Evolutionary conservation across 352 stramenopile species (phyloP).

Genomic region (Aphanomyces euteiches): DNA sequence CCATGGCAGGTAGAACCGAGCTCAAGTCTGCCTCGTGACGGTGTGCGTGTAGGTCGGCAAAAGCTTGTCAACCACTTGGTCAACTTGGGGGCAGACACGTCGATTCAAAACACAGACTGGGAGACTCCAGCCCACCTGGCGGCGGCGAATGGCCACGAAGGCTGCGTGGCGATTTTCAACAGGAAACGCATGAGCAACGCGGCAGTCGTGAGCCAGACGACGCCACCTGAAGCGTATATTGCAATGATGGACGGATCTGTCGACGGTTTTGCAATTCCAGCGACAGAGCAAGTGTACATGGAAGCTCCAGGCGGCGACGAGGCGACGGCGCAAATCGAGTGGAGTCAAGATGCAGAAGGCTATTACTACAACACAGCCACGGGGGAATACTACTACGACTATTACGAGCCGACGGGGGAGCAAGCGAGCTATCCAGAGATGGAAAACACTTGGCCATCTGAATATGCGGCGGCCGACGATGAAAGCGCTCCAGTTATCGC

Average conservation of each 20-base stretch:
- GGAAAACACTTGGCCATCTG: no score
- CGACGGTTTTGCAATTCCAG: background rate
- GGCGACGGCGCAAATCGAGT: background rate
- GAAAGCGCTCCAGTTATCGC: no score
- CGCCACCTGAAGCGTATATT: background rate
- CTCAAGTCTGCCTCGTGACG: background rate
- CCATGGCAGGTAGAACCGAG: background rate
- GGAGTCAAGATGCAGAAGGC: background rate
- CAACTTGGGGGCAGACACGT: constrained; percentile 10
- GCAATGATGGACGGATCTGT: background rate
- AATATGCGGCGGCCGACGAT: no score
- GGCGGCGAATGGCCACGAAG: background rate
- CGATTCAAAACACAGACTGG: constrained; percentile 19
- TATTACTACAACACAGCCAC: constrained; percentile 5
- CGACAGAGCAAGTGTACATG: background rate
- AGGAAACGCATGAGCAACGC: background rate
- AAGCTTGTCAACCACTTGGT: constrained; percentile 14
- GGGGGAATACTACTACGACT: constrained; percentile 1
- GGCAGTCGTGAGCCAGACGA: background rate
- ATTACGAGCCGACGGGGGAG: background rate
- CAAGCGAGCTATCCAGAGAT: no score
- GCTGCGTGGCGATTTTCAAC: background rate
- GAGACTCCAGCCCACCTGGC: background rate
- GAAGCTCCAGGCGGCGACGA: background rate
- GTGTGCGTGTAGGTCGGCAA: background rate